These are phyloP conservation scores for Daldinia grandis DNA, from an alignment of 495 filamentous ascomycete species.

Conservation along the genomic window DNA sequence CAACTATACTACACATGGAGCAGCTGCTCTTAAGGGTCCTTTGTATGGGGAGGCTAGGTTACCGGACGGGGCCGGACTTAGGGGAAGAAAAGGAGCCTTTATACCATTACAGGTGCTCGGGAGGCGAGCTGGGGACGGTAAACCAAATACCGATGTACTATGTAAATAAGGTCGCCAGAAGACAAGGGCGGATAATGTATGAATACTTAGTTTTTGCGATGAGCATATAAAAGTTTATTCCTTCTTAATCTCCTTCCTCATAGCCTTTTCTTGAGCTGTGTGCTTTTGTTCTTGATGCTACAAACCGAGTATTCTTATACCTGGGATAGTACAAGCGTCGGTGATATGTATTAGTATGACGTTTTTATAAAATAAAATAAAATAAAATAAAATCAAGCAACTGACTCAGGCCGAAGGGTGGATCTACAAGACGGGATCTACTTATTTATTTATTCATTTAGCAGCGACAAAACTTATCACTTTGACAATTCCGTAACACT, in stretches of 20 bases:
- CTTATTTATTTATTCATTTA: no score
- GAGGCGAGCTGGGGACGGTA: slow-evolving; percentile 21
- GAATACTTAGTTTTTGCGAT: slow-evolving; percentile 38
- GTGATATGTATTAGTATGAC: not conserved
- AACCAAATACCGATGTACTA: slow-evolving; percentile 37
- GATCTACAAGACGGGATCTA: no score
- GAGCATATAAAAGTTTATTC: slow-evolving; percentile 27
- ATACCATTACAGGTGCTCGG: slow-evolving; percentile 8
- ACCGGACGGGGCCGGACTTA: slow-evolving; percentile 1
- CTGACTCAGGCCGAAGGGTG: not conserved
- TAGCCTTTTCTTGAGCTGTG: not conserved
- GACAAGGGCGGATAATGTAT: slow-evolving; percentile 36
- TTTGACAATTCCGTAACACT: not conserved
- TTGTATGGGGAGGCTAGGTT: slow-evolving; percentile 12
- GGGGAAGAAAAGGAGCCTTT: slow-evolving; percentile 12
- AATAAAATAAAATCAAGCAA: no score
- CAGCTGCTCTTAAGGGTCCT: slow-evolving; percentile 7
- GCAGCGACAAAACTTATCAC: not conserved
- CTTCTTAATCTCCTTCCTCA: slow-evolving; percentile 8
- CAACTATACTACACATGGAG: slow-evolving; percentile 7
- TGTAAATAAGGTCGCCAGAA: slow-evolving; percentile 36
- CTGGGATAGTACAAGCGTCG: not conserved
- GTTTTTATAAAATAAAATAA: slow-evolving; percentile 1
- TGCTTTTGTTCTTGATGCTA: not conserved
- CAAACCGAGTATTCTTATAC: not conserved